Evolutionary conservation across 2,329 filamentous ascomycete species (phyloP), one percentile per base, ranked within the genome.

Genomic region (Penicillium palitans): DNA sequence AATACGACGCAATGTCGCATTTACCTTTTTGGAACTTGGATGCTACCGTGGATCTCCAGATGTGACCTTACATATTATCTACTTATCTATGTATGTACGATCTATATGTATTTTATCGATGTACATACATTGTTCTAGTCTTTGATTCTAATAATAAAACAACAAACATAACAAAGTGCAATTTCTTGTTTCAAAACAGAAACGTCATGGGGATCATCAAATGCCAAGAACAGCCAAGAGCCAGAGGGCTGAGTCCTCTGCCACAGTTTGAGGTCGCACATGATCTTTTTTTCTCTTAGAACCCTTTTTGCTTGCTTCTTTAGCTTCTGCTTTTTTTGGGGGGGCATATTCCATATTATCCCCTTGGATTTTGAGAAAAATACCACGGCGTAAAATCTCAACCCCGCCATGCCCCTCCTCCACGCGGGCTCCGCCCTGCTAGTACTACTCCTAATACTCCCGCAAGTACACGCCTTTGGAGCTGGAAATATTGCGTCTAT

Each of bases 401-500:
- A 37, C 55, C 51, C 60, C 59, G 57, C 57, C 54, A 66, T 63
- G 64, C 55, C 60, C 49, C 50, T 66, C 58, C 53, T 65, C 37
- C 66, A 61, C 40, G 58, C 63, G 63, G 69, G 71, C 66, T 65
- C 70, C 58, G 62, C 70, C 50, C 61, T 78, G 39, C 66, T 79
- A 45, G 61, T 78, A 51, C 60, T 79, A 19, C 59, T 77, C 24
- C 59, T 78, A 17, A 61, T 78, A 29, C 40, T 78, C 6, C 72
- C 72, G 6, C 73, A 74, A 56, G 76, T 72, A 17, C 71, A 78
- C 58, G 77, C 77, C 21, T 79, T 79, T 60, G 77, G 77, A 55
- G 77, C 77, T 59, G 77, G 77, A 79, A 77, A 80, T 58, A 80
- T 80, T 58, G 78, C 78, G 47, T 81, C 79, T 2, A 80, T 82